Evolutionary conservation across 2,329 filamentous ascomycete species (phyloP).

Genomic region (Aciculosporium take): DNA sequence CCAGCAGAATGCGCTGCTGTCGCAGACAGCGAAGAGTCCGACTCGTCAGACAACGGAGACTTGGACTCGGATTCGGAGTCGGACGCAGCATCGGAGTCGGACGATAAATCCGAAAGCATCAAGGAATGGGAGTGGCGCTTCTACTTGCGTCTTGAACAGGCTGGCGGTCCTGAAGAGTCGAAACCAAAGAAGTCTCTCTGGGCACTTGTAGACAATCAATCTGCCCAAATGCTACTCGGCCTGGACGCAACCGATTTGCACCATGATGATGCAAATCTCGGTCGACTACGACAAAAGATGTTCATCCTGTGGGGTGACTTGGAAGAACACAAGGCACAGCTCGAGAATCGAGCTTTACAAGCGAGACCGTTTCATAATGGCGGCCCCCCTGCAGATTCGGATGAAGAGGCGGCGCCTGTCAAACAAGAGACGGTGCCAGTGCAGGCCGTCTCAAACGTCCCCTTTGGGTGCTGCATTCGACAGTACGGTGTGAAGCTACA

Average conservation of each 20-base stretch:
- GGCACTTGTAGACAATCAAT: slow-evolving; percentile 49
- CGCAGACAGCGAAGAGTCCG: slow-evolving; percentile 28
- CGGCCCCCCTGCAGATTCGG: slow-evolving; percentile 7
- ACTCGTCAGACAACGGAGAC: too few relatives aligned
- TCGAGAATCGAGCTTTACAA: slow-evolving; percentile 3
- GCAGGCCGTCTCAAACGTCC: slow-evolving; percentile 31
- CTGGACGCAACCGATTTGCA: slow-evolving; percentile 42
- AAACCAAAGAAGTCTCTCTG: slow-evolving; percentile 39
- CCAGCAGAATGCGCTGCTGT: slow-evolving; percentile 34
- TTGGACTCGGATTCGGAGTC: slow-evolving; percentile 9
- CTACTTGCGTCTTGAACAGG: slow-evolving; percentile 61
- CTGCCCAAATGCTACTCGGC: slow-evolving; percentile 33
- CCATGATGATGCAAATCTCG: slow-evolving; percentile 32
- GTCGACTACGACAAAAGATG: slow-evolving; percentile 50
- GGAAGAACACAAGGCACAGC: slow-evolving; percentile 46
- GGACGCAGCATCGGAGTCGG: slow-evolving; percentile 9
- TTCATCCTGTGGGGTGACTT: slow-evolving; percentile 78
- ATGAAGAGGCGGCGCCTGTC: slow-evolving; percentile 1
- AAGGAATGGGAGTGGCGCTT: slow-evolving; percentile 72
- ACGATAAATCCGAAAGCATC: slow-evolving; percentile 10
- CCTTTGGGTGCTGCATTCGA: slow-evolving; percentile 56
- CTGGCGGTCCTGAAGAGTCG: slow-evolving; percentile 7
- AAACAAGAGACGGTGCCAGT: slow-evolving; percentile 1
- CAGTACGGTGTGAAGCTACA: slow-evolving; percentile 49
- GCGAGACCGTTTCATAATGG: neutral